These are phyloP conservation scores for Xerophyta viscosa DNA, from an alignment of 106 monocot species.

Conservation along the genomic window DNA sequence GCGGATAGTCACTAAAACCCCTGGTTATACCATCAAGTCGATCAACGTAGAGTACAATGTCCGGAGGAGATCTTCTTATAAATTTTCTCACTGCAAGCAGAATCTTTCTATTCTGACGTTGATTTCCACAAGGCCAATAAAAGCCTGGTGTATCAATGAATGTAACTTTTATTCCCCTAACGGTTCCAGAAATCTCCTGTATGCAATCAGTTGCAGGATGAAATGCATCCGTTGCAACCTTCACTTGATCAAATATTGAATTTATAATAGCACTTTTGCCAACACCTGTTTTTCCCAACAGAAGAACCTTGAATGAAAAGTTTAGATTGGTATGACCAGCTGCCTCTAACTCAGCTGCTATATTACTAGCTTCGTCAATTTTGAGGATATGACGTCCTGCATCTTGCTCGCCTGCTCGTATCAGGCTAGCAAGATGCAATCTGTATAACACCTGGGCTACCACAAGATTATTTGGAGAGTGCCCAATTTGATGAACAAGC, in stretches of 20 bases:
- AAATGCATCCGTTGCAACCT: conserved; percentile 50
- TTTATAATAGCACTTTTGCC: conserved; percentile 98
- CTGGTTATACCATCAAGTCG: conserved; percentile 45
- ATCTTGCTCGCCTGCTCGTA: conserved; percentile 51
- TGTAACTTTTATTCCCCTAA: conserved; percentile 68
- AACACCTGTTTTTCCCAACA: conserved; percentile 81
- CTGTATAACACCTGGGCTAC: conserved; percentile 69
- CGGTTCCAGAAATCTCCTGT: conserved; percentile 50
- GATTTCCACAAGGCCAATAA: conserved; percentile 26
- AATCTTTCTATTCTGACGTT: conserved; percentile 48
- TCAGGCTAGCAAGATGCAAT: conserved; percentile 74
- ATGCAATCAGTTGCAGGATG: conserved; percentile 55
- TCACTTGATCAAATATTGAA: conserved; percentile 58
- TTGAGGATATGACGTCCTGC: conserved; percentile 30
- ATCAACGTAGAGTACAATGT: conserved; percentile 78
- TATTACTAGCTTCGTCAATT: conserved; percentile 33
- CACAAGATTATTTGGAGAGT: conserved; percentile 39
- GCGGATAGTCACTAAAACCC: conserved; percentile 31
- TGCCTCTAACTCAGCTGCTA: conserved; percentile 54
- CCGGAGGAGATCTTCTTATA: conserved; percentile 72
- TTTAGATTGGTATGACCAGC: conserved; percentile 25
- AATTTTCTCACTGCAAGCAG: conserved; percentile 49
- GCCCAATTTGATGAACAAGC: conserved; percentile 52
- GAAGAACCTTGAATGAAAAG: conserved; percentile 71
- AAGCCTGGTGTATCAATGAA: conserved; percentile 92